These are phyloP conservation scores for Dentipellis sp. DNA, from an alignment of 768 basidiomycete species.

Conservation along the genomic window DNA sequence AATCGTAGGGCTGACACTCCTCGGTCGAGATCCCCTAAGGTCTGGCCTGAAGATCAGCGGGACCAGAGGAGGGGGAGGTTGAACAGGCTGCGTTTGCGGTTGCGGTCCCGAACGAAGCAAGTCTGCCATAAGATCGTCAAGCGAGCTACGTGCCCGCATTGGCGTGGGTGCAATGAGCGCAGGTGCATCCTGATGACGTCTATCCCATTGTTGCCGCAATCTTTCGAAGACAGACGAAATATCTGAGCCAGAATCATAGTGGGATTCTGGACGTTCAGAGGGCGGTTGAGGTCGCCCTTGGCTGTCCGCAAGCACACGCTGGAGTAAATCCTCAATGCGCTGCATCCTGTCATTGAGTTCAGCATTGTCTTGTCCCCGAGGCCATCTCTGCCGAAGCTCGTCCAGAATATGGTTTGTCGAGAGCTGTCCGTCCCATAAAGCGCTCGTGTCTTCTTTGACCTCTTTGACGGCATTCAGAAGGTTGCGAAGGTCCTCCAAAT, in stretches of 20 bases:
- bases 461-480: constrained; percentile 50
- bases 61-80: constrained; percentile 42
- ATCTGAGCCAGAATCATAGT: constrained; percentile 21
- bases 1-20: constrained; percentile 32
- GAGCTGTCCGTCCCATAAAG: constrained; percentile 54
- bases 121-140: constrained; percentile 53
- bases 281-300: constrained; percentile 7
- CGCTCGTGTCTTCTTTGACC: constrained; percentile 48
- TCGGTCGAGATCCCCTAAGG: constrained; percentile 26
- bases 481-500: constrained; percentile 38
- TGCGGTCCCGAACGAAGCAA: constrained; percentile 41
- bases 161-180: constrained; percentile 39
- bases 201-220: constrained; percentile 20
- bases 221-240: constrained; percentile 16
- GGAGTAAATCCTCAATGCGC: constrained; percentile 12
- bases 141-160: constrained; percentile 34
- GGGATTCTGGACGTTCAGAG: constrained; percentile 18
- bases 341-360: constrained; percentile 15
- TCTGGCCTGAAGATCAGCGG: constrained; percentile 48
- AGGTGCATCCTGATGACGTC: constrained; percentile 19
- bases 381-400: constrained; percentile 39
- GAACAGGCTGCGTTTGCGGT: constrained; percentile 29
- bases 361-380: constrained; percentile 30
- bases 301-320: constrained; percentile 3
- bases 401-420: constrained; percentile 53